Conservation (phyloP, 2,329 filamentous ascomycete genomes). For the Colletotrichum salicis region DNA sequence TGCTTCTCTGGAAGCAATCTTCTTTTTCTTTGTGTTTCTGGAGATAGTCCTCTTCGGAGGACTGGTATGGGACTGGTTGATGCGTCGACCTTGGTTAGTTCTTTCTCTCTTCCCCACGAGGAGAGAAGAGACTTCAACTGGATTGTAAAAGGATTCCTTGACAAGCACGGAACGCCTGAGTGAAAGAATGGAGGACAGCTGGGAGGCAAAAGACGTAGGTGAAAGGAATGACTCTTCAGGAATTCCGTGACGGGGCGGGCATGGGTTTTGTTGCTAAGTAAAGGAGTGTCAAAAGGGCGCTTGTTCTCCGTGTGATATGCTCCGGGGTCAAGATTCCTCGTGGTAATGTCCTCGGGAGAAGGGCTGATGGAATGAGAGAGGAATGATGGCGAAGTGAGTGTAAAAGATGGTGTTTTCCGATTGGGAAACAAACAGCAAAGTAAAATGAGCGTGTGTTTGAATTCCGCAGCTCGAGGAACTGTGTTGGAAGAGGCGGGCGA, state of each 20-base stretch:
- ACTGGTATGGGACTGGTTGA: conserved; percentile 10
- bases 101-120: conserved; percentile 11
- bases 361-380: conserved; percentile 22
- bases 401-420: conserved; percentile 18
- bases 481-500: not conserved
- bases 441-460: conserved; percentile 23
- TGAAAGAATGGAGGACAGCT: conserved; percentile 34
- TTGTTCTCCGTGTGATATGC: conserved; percentile 16
- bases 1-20: not conserved
- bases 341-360: conserved; percentile 11
- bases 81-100: conserved; percentile 22
- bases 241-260: conserved; percentile 34
- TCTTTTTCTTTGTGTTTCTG: conserved; percentile 4
- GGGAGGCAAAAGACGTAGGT: conserved; percentile 29
- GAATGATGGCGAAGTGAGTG: conserved; percentile 32
- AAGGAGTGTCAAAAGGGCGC: conserved; percentile 3
- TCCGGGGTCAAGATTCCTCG: conserved; percentile 19
- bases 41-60: not conserved
- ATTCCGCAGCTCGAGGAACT: conserved; percentile 8
- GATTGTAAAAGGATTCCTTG: conserved; percentile 37
- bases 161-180: conserved; percentile 30
- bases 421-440: conserved; percentile 4
- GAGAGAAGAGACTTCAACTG: conserved; percentile 17
- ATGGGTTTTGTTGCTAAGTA: conserved; percentile 33
- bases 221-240: conserved; percentile 36